Base-by-base conservation (phyloP, 2,329 filamentous ascomycete genomes). In the Claviceps sp. region DNA sequence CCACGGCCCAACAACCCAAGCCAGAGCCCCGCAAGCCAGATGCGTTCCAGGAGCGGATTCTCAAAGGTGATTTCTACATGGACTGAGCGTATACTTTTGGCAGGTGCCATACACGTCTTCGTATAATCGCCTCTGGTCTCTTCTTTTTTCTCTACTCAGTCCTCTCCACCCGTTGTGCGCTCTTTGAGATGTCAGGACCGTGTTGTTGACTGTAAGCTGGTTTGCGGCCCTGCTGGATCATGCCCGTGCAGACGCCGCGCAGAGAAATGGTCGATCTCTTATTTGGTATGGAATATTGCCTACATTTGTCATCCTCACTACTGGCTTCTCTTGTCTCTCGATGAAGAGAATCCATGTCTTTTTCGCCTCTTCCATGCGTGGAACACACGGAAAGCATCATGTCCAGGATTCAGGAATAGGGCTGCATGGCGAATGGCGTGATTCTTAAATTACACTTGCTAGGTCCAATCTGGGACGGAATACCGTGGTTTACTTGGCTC, bases 51-150 rank as follows among this genome's bases (percentile, higher is more conserved):
- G 93, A 98, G 76, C 82, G 94, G 59, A 97, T 98, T 62, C 77
- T 98, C 59, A 93, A 95, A 72, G 93, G 91, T 46, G 93, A 98
- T 64, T 97, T 98, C 63, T 93, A 93, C 73, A 96, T 97, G 89
- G 90, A 96, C 64, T 95, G 75, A 57, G 46, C 37, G 40, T 2
- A 11, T 34, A 0, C 10, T 34, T 34, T 34, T 34, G 30, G 30
- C 30, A 34, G 30, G 30, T 34, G 30, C 30, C 30, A 34, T 34
- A 34, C 10, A 34, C 10, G 19, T 14, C 5, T 13, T 24, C 1
- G 11, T 24, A 34, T 11, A 34, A 11, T 34, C 10, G 30, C 30
- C 30, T 22, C 5, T 3, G 37, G 13, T 52, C 30, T 38, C 30
- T n/a, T 11, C 11, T 19, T n/a, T 42, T 26, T 5, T 39, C 14